Base-by-base conservation (phyloP, 2,329 filamentous ascomycete species). In the Cephalotrichum gorgonifer region DNA sequence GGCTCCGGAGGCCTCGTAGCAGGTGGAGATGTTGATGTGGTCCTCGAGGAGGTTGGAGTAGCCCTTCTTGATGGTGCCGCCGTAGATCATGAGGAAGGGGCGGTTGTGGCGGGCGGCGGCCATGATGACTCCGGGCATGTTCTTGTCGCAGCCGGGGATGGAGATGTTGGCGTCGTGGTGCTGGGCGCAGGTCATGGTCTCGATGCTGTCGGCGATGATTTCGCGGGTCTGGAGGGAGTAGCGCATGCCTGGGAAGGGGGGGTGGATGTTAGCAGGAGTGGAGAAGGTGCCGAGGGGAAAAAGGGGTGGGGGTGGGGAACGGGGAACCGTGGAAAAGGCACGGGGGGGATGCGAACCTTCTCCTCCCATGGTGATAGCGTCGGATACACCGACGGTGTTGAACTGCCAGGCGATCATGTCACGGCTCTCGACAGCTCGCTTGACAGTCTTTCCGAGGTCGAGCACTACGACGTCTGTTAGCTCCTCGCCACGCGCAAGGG, bases 401-500 rank as follows among this genome's bases (percentile, higher is more conserved):
- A 90, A 95, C 64, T 95, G 88, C 89, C 89, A 97, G 41, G 81
- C 90, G 23, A 97, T 74, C 87, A 96, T 95, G 23, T 83, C 85
- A 59, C 90, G 79, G 58, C 86, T 86, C 57, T 85, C 73, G 2
- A 96, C 76, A 1, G 86, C 78, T 56, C 81, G 82, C 68, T 96
- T 97, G 58, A 93, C 86, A 44, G 87, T 86, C 60, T 88, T 89
- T 31, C 86, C 91, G 53, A 97, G 77, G 55, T 95, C 88, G 52
- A 94, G 76, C 54, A 97, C 82, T 84, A 71, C 59, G 23, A 31
- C 23, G 7, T 12, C 3, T 22, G 35, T 17, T 20, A 11, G n/a
- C 9, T 22, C n/a, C n/a, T 4, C 9, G 20, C n/a, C n/a, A 20
- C 35, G 17, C n/a, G n/a, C n/a, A n/a, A n/a, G n/a, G 6, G 52